Base-by-base conservation (phyloP, 208 protist genomes). In the Leishmania turanica region DNA sequence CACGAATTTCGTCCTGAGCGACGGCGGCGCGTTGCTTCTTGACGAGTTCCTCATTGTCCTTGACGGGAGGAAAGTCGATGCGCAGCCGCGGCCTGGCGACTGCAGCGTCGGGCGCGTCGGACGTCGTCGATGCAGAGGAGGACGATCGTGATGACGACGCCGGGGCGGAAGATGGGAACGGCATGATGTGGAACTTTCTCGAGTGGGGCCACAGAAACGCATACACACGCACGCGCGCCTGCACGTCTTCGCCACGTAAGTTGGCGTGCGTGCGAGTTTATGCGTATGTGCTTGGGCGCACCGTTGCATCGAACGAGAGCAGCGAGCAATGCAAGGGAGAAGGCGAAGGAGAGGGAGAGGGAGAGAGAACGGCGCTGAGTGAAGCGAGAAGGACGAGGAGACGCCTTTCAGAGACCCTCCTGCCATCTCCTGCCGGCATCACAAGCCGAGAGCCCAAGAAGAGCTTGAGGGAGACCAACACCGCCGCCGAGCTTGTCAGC, bases 61-160 rank as follows among this genome's bases (percentile, higher is more conserved):
- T 93, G 40, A 95, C 87, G 1, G 93, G 93, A 4, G 91, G 90
- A 60, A 97, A 95, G 60, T 93, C 74, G 71, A 97, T 95, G 64
- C 87, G 84, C 69, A 95, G 74, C 3, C 40, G 74, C 54, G 74
- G 56, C 54, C n/a, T 47, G 37, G 74, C 3, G 27, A 13, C 49
- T 47, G 54, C n/a, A 27, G 74, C 54, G 24, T 47, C 74, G 24
- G 49, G 37, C 11, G n/a, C 49, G 21, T 24, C n/a, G 72, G 72
- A 11, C 49, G 9, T 40, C 13, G 7, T 31, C n/a, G 47, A 17
- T 27, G 17, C 37, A 27, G 74, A 64, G 21, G 27, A 34, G 11
- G 54, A 40, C 1, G 74, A 42, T 40, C 4, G 72, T 13, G 72
- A 54, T 56, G 68, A 47, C 7, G 24, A 56, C n/a, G 70, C 1